Evolutionary conservation across 2,329 filamentous ascomycete species (phyloP), one percentile per base, ranked within the genome.

Genomic region (Fusarium phyllophilum): DNA sequence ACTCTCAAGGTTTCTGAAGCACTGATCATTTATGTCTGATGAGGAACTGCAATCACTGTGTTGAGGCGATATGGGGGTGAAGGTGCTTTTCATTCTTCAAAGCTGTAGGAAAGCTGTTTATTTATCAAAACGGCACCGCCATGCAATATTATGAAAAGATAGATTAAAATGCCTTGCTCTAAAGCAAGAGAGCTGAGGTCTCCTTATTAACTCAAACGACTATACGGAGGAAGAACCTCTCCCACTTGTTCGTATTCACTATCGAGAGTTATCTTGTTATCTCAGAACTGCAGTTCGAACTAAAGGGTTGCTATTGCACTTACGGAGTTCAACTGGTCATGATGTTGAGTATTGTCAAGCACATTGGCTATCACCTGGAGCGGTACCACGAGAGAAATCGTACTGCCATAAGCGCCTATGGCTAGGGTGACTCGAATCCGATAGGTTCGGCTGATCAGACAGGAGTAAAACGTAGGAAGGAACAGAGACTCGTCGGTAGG

Each of bases 361-460:
- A 26, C 64, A 6, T 38, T 15, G 2, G 15, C 26, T 22, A 62
- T 26, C 29, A 68, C 29, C 14, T 68, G 65, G 2, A 68, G 36
- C n/a, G 65, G 65, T 15, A 61, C 2, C 5, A 60, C 8, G n/a
- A 68, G 52, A 20, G 52, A 67, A 1, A 67, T 18, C 0, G 36
- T 48, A 1, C 18, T 18, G 29, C 65, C 44, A 34, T 39, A n/a
- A 12, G 20, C 22, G 10, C 4, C 26, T 8, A 39, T 17, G 9
- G 48, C 24, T 18, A 68, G 12, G 8, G 12, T 62, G 3, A 68
- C 5, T n/a, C 22, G 17, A 33, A 68, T 18, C 2, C 36, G 48
- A 18, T 68, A 68, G 6, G 36, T 62, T 26, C 63, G 48, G n/a
- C 66, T 68, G 7, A 68, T 14, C 13, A 62, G 22, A 12, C 63